Conservation (phyloP, 345 rosid genomes). For the Aurinia saxatilis region DNA sequence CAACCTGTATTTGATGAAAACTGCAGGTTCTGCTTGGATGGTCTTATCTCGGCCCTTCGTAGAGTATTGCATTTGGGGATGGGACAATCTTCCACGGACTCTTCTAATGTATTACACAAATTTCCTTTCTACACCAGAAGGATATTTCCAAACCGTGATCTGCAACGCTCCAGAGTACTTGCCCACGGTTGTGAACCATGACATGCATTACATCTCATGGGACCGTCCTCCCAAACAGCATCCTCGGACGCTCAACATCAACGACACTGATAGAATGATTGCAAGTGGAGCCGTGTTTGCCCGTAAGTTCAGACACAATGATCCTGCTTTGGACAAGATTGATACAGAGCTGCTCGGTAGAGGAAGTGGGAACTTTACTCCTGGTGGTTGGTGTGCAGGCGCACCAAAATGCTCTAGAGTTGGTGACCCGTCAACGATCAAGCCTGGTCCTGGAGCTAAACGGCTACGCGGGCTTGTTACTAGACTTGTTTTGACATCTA, state of each 20-base stretch:
- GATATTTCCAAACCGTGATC: conserved; percentile 47
- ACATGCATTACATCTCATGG: conserved; percentile 35
- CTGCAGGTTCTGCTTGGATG: conserved; percentile 42
- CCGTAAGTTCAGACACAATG: conserved; percentile 28
- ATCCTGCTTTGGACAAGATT: conserved; percentile 28
- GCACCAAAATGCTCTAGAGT: conserved; percentile 56
- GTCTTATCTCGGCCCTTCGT: conserved; percentile 17
- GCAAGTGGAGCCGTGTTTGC: conserved; percentile 27
- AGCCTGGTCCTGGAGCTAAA: conserved; percentile 76
- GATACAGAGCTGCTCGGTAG: conserved; percentile 24
- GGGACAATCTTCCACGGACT: conserved; percentile 31
- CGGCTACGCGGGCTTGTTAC: conserved; percentile 48
- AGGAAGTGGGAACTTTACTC: conserved; percentile 50
- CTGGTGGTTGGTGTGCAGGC: conserved; percentile 96
- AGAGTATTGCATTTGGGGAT: conserved; percentile 31
- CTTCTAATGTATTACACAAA: conserved; percentile 34
- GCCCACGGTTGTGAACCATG: conserved; percentile 28
- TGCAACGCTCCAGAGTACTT: conserved; percentile 36
- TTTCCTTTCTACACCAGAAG: conserved; percentile 41
- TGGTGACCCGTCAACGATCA: conserved; percentile 51
- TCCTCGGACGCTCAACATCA: conserved; percentile 24
- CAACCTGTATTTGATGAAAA: background rate
- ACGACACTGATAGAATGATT: conserved; percentile 23
- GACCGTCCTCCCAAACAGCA: conserved; percentile 34
- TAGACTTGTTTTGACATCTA: conserved; percentile 40